A percentile compares a stretch with the other conserved stretches of the same genome.
phyloP scores from a whole-genome alignment of 2,329 filamentous ascomycete species.

The Teratosphaeria gauchensis region DNA sequence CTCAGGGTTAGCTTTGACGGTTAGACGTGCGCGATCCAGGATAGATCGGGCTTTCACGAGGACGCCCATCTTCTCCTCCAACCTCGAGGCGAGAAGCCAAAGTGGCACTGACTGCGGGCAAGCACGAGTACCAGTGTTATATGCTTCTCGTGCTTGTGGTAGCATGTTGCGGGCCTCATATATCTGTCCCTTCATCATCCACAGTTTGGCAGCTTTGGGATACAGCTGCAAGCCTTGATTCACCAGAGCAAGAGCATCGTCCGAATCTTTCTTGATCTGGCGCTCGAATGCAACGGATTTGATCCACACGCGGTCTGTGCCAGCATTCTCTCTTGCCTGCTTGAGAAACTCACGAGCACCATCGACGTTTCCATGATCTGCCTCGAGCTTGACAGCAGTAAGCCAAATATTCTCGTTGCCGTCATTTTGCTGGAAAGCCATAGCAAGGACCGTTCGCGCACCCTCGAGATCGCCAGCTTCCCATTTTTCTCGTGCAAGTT shows the following conservation, averaged over 20 bases:
- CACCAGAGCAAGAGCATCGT: conserved; percentile 76
- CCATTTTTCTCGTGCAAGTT: conserved; percentile 92
- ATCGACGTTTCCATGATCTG: conserved; percentile 73
- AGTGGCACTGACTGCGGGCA: conserved; percentile 75
- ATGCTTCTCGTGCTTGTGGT: conserved; percentile 81
- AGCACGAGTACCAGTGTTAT: conserved; percentile 76
- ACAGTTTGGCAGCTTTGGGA: conserved; percentile 76
- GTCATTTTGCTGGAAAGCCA: conserved; percentile 88
- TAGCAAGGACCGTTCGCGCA: conserved; percentile 72
- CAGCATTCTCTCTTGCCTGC: conserved; percentile 76
- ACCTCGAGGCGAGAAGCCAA: conserved; percentile 78
- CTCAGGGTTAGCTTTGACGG: conserved; percentile 72
- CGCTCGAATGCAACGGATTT: conserved; percentile 92
- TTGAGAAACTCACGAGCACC: conserved; percentile 73
- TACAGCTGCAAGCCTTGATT: conserved; percentile 81
- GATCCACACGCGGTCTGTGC: conserved; percentile 94
- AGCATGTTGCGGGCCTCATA: conserved; percentile 76
- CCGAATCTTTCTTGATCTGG: conserved; percentile 65
- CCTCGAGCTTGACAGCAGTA: conserved; percentile 89
- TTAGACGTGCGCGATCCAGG: conserved; percentile 80
- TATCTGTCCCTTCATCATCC: conserved; percentile 98
- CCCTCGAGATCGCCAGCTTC: conserved; percentile 78
- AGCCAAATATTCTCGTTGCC: conserved; percentile 98
- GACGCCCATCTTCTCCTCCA: conserved; percentile 77
- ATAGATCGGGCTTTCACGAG: conserved; percentile 89